Evolutionary conservation across 352 stramenopile species (phyloP), one percentile per base, ranked within the genome.

Genomic region (Phytophthora hibernalis): DNA sequence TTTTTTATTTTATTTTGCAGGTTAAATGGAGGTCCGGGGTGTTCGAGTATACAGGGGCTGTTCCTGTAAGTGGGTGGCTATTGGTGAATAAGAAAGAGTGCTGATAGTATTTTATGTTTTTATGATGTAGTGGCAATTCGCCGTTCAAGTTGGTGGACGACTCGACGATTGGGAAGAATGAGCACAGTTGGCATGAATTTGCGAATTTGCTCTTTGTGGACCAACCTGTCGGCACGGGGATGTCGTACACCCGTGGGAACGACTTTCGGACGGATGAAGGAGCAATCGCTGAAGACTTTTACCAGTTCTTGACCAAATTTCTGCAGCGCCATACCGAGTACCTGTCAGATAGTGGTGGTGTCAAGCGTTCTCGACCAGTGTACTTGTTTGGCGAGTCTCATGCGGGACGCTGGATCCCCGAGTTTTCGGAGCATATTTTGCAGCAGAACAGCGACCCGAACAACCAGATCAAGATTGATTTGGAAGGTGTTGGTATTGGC

Each of bases 311-410:
- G 21, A 83, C 80, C 30, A 85, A 97, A 60, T 99, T 99, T 59
- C 71, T 98, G 50, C 69, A 91, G 52, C 76, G 93, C 13, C 95
- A 99, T 58, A 66, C 54, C 0, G 77, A 91, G 49, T 94, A 93
- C 56, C 51, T 93, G 16, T 66, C 80, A 49, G 52, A 61, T 6
- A 70, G 83, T 20, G 73, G 74, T 26, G 75, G 83, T 13, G 28
- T 45, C 11, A 72, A 81, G 28, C 70, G 63, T 26, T 89, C 85
- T 6, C 86, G 96, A 22, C 74, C 82, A 33, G 72, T 99, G 38
- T 99, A 95, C 68, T 95, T 99, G 59, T 97, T 97, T 52, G 97
- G 97, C 50, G 97, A 99, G 73, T 98, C 91, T 13, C 96, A 99
- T 76, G 97, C 97, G 0, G 97, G 97, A 1, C 96, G 98, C 38